Base-by-base conservation (phyloP, 2,329 filamentous ascomycete species). In the Xylariomycetidae sp. region DNA sequence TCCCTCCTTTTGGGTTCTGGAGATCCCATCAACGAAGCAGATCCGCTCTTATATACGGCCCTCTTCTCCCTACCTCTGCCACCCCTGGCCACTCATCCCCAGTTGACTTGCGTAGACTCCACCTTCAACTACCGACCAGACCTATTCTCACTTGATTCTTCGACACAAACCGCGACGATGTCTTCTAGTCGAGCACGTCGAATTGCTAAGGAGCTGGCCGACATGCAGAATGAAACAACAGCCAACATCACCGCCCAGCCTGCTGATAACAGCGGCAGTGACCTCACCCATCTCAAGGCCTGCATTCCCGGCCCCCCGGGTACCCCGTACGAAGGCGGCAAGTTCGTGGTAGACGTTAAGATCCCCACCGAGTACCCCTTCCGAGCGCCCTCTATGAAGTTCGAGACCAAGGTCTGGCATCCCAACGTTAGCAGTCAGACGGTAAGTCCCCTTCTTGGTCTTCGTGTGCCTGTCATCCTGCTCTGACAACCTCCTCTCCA, bases 361-460 rank as follows among this genome's bases (percentile, higher is more conserved):
- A 92, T 98, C 33, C 89, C 90, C 0, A 74, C 75, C 42, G 84
- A 85, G 47, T 98, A 98, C 54, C 92, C 92, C 0, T 98, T 98
- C 67, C 84, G 88, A 49, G 86, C 90, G 4, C 92, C 92, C 4
- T 61, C 76, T 38, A 96, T 98, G 83, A 82, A 78, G 50, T 96
- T 96, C 55, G 76, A 82, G 44, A 98, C 92, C 44, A 89, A 82
- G 61, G 82, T 96, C 49, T 98, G 89, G 89, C 92, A 98, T 59
- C 92, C 92, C 20, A 98, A 98, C 56, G 78, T 98, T 64, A 93
- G 85, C 70, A 90, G 84, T 53, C 84, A 92, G 57, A 95, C 89
- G 25, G 88, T 94, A 65, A 54, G 31, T 28, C 28, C 10, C 16
- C n/a, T 17, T 15, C 19, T 6, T 13, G 6, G 13, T 6, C 5